Conservation (phyloP, 495 filamentous ascomycete genomes). For the Talaromyces liani region DNA sequence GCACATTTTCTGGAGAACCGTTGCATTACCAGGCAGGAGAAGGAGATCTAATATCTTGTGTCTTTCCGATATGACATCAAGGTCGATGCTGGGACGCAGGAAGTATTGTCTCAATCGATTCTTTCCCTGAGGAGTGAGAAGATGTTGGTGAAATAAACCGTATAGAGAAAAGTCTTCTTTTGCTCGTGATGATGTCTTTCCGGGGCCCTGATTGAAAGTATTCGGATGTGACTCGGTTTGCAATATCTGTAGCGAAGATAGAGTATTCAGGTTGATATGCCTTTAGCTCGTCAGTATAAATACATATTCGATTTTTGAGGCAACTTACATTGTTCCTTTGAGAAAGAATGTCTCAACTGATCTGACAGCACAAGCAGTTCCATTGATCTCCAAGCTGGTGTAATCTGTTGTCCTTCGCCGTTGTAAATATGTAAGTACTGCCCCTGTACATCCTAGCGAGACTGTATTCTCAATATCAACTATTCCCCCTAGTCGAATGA, state of each 20-base stretch:
- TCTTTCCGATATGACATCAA: slow-evolving; percentile 63
- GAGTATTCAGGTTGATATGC: slow-evolving; percentile 74
- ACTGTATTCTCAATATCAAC: slow-evolving; percentile 74
- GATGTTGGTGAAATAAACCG: slow-evolving; percentile 71
- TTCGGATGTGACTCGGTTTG: slow-evolving; percentile 81
- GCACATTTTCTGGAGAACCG: slow-evolving; percentile 45
- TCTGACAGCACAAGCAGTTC: slow-evolving; percentile 49
- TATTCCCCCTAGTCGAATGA: slow-evolving; percentile 63
- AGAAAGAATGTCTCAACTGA: slow-evolving; percentile 73
- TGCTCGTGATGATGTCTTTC: slow-evolving; percentile 55
- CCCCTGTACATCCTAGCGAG: slow-evolving; percentile 77
- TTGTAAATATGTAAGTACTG: slow-evolving; percentile 72
- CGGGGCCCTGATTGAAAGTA: slow-evolving; percentile 71
- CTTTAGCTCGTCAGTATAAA: slow-evolving; percentile 23
- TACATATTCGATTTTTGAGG: background rate
- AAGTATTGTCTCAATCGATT: slow-evolving; percentile 73
- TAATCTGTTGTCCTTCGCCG: slow-evolving; percentile 56
- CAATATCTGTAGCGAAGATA: slow-evolving; percentile 79
- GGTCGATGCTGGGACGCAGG: slow-evolving; percentile 66
- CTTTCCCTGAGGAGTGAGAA: slow-evolving; percentile 78
- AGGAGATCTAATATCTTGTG: slow-evolving; percentile 63
- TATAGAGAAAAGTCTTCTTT: slow-evolving; percentile 91
- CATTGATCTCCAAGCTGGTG: slow-evolving; percentile 44
- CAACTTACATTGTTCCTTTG: slow-evolving; percentile 60
- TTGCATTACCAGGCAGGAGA: slow-evolving; percentile 60